These are phyloP conservation scores for Diplocarpon rosae DNA, from an alignment of 2,329 filamentous ascomycete genomes.

Conservation along the genomic window DNA sequence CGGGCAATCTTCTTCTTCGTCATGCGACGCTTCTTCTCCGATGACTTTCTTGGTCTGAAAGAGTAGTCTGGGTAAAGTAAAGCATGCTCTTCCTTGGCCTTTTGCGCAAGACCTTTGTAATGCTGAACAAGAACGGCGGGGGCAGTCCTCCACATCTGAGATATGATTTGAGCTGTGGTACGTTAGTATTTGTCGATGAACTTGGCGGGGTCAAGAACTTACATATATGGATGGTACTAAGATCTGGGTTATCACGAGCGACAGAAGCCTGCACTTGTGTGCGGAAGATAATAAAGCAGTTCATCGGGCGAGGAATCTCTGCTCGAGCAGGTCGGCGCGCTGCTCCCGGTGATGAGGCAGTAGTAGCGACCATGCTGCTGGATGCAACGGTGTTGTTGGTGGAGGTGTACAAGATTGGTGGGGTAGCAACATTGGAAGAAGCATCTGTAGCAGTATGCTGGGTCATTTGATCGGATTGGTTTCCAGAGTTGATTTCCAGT, in stretches of 20 bases:
- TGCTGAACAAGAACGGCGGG: not conserved
- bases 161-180: not conserved
- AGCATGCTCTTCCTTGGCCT: not conserved
- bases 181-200: not conserved
- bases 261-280: not conserved
- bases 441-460: too few relatives aligned
- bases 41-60: not conserved
- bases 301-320: not conserved
- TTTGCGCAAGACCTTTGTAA: not conserved
- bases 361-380: not conserved
- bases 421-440: too few relatives aligned
- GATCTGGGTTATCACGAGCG: not conserved
- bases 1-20: not conserved
- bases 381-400: not conserved
- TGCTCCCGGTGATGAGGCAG: not conserved
- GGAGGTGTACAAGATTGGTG: too few relatives aligned
- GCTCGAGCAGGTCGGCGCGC: not conserved
- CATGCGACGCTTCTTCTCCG: conserved; percentile 1
- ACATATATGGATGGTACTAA: conserved; percentile 1
- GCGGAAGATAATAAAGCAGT: conserved; percentile 4
- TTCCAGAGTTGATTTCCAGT: too few relatives aligned
- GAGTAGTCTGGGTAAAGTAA: not conserved
- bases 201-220: not conserved
- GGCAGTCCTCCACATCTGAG: not conserved
- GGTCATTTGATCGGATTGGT: too few relatives aligned